These are phyloP conservation scores for Sporormia fimetaria DNA, from an alignment of 495 filamentous ascomycete species.

Conservation along the genomic window DNA sequence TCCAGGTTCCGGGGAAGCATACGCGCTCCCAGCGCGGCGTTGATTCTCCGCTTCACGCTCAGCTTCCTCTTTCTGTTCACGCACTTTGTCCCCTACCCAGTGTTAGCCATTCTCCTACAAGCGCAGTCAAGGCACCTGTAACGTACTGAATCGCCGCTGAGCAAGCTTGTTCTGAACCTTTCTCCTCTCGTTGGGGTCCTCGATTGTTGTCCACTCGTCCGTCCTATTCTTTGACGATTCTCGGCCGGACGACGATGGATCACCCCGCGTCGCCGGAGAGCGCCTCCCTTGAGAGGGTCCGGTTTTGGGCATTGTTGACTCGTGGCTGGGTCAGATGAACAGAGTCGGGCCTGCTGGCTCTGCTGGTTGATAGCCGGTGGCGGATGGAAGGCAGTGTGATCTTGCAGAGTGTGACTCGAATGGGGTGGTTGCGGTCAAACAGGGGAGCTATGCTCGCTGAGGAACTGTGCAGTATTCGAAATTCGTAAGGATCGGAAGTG, in stretches of 20 bases:
- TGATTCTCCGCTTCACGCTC: constrained; percentile 47
- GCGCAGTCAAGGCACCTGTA: background rate
- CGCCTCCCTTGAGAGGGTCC: constrained; percentile 14
- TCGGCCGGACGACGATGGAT: constrained; percentile 11
- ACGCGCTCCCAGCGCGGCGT: constrained; percentile 43
- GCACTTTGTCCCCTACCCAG: constrained; percentile 45
- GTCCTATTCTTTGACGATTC: constrained; percentile 16
- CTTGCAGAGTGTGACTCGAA: too few relatives aligned
- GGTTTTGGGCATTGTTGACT: constrained; percentile 17
- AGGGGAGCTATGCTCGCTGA: too few relatives aligned
- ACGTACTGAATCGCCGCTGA: constrained; percentile 35
- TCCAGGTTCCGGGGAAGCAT: constrained; percentile 42
- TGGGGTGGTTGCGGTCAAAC: too few relatives aligned
- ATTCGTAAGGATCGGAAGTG: too few relatives aligned
- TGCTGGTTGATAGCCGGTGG: too few relatives aligned
- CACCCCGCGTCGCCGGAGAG: constrained; percentile 6
- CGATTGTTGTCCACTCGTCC: constrained; percentile 32
- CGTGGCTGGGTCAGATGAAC: too few relatives aligned
- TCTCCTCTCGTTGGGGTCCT: constrained; percentile 31
- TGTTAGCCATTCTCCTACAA: constrained; percentile 4
- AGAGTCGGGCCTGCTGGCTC: too few relatives aligned
- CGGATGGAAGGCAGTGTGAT: too few relatives aligned
- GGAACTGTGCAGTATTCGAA: too few relatives aligned
- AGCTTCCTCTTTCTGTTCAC: constrained; percentile 45
- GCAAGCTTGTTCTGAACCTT: constrained; percentile 36